Percentiles rank a stretch among this genome's conserved stretches.
Conservation (phyloP, 2,329 filamentous ascomycete genomes). For the Talaromyces sp. region DNA sequence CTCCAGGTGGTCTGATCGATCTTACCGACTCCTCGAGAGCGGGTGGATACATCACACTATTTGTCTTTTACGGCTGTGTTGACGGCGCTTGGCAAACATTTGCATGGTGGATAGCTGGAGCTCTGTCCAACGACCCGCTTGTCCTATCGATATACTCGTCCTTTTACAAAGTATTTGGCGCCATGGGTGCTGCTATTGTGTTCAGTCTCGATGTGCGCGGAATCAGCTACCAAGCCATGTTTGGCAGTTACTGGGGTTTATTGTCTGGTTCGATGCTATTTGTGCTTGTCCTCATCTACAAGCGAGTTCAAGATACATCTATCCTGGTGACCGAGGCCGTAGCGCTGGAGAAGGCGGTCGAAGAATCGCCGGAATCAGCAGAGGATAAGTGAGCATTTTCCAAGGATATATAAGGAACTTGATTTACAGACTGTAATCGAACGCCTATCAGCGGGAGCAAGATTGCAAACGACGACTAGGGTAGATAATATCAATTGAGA, state of each 20-base stretch:
- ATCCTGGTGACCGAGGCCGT: neutral
- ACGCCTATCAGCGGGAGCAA: neutral
- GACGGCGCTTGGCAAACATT: slow-evolving; percentile 16
- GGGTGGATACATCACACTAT: slow-evolving; percentile 13
- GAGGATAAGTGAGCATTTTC: neutral
- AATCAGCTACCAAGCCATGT: slow-evolving; percentile 16
- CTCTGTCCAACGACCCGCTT: slow-evolving; percentile 15
- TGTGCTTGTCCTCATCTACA: slow-evolving; percentile 15
- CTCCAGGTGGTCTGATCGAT: slow-evolving; percentile 12
- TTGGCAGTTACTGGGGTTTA: slow-evolving; percentile 17
- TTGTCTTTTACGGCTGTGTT: slow-evolving; percentile 14
- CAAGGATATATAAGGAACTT: neutral
- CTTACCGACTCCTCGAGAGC: slow-evolving; percentile 9
- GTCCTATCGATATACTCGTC: slow-evolving; percentile 16
- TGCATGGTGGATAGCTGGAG: slow-evolving; percentile 17
- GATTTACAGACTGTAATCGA: neutral
- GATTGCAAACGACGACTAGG: neutral
- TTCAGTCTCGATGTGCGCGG: slow-evolving; percentile 14
- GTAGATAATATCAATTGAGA: neutral
- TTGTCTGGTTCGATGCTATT: slow-evolving; percentile 15
- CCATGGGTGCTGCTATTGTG: slow-evolving; percentile 16
- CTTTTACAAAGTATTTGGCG: slow-evolving; percentile 18
- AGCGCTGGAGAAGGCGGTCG: neutral
- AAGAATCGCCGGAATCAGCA: neutral
- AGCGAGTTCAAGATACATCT: slow-evolving; percentile 13